These are phyloP conservation scores for Vitis vinifera DNA, from an alignment of 164 flowering plant species.

Conservation along the genomic window DNA sequence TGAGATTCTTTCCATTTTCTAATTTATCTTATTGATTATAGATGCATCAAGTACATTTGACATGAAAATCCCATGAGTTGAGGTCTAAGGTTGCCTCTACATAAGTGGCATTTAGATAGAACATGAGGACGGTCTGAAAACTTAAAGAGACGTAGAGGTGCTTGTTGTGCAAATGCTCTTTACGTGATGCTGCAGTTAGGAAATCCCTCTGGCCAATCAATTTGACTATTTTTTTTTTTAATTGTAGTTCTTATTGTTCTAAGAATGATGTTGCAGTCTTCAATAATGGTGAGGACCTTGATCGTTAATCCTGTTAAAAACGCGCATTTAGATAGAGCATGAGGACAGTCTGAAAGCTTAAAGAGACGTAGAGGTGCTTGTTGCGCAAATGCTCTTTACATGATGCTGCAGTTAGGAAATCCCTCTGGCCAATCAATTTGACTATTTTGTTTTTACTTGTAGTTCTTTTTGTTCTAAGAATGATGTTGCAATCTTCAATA, in stretches of 20 bases:
- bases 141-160: not conserved
- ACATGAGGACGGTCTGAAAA: not conserved
- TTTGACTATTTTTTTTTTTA: not conserved
- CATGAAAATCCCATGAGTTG: not conserved
- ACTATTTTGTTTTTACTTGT: not conserved
- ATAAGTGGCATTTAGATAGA: not conserved
- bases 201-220: not conserved
- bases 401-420: not conserved
- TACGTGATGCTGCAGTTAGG: not conserved
- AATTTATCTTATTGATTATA: not conserved
- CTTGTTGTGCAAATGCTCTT: not conserved
- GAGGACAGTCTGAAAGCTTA: not conserved
- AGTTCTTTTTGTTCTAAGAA: no score
- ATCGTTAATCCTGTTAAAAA: no score
- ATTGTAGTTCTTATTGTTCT: no score
- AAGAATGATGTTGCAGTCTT: no score
- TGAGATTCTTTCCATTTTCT: constrained; percentile 7
- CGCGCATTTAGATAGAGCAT: not conserved
- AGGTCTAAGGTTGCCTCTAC: not conserved
- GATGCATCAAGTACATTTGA: not conserved
- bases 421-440: not conserved
- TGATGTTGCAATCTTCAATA: no score
- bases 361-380: not conserved
- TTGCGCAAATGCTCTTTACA: not conserved
- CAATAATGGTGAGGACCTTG: no score